These are phyloP conservation scores for Phytophthora citrophthora DNA, from an alignment of 352 stramenopile species.

Conservation along the genomic window DNA sequence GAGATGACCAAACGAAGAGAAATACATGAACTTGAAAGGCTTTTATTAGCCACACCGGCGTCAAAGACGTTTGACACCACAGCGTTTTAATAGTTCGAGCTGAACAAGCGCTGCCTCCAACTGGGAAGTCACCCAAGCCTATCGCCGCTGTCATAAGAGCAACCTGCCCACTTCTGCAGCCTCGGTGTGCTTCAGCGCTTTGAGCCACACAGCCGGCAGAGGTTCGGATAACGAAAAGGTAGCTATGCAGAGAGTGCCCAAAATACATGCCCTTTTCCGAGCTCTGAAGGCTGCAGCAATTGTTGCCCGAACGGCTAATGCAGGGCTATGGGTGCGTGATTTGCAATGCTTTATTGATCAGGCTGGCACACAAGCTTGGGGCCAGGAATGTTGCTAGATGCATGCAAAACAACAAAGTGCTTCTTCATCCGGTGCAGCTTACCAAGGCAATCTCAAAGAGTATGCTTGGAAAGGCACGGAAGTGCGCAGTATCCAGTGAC, in stretches of 20 bases:
- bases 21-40: neutral
- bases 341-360: too few species aligned
- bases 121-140: neutral
- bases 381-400: neutral
- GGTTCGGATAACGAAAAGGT: constrained; percentile 16
- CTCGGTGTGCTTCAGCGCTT: neutral
- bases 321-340: too few species aligned
- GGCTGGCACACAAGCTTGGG: too few species aligned
- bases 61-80: neutral
- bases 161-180: constrained; percentile 1
- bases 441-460: too few species aligned
- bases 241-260: constrained; percentile 6
- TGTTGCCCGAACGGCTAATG: too few species aligned
- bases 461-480: too few species aligned
- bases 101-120: neutral
- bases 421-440: neutral
- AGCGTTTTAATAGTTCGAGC: neutral
- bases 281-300: too few species aligned
- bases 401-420: neutral
- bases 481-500: too few species aligned
- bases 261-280: neutral
- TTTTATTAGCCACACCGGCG: constrained; percentile 1
- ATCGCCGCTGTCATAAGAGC: constrained; percentile 23
- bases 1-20: constrained; percentile 4
- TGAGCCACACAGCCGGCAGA: constrained; percentile 20